These are phyloP conservation scores for Stephania japonica DNA, from an alignment of 164 flowering plant genomes.

Conservation along the genomic window DNA sequence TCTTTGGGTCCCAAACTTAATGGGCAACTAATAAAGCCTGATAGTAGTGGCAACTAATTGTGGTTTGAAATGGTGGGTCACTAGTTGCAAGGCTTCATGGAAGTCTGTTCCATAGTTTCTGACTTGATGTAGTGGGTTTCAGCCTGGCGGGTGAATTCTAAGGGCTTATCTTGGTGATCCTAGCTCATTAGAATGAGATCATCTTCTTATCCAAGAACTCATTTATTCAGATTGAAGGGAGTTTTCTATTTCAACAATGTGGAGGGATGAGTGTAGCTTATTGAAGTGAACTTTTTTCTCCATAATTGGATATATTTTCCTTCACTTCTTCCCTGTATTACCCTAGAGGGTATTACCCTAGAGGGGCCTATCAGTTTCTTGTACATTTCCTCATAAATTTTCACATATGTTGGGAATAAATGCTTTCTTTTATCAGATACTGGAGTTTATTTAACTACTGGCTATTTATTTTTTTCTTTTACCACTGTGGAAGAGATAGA, in stretches of 20 bases:
- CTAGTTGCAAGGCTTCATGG: not conserved
- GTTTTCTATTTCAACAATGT: not conserved
- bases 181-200: constrained; percentile 1
- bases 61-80: not conserved
- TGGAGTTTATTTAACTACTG: not conserved
- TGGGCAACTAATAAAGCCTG: not conserved
- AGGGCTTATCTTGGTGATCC: not conserved
- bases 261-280: not conserved
- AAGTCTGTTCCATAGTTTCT: not conserved
- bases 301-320: not conserved
- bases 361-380: not conserved
- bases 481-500: not conserved
- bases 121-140: not conserved
- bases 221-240: not conserved
- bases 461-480: not conserved
- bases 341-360: not conserved
- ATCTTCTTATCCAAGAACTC: not conserved
- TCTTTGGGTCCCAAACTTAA: not conserved
- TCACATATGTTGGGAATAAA: not conserved
- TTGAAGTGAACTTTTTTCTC: not conserved
- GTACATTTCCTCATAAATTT: not conserved
- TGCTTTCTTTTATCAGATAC: not conserved
- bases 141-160: not conserved
- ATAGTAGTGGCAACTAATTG: not conserved
- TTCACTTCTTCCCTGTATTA: not conserved